These are phyloP conservation scores for Lodderomyces beijingensis DNA, from an alignment of 1,139 yeast species.

Conservation along the genomic window DNA sequence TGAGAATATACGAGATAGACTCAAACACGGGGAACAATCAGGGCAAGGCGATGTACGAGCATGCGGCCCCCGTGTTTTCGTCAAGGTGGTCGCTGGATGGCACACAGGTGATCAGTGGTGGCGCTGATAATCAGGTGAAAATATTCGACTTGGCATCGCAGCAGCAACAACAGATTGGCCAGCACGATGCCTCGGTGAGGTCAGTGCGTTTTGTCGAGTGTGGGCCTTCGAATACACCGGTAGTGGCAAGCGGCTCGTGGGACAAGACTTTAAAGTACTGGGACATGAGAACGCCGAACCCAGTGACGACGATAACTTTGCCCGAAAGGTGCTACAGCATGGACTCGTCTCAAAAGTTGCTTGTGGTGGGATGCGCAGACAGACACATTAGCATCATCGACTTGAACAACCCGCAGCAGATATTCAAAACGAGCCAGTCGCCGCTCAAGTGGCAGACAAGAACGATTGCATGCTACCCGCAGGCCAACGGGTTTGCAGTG, in stretches of 20 bases:
- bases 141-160: conserved; percentile 79
- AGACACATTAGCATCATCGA: conserved; percentile 76
- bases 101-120: conserved; percentile 82
- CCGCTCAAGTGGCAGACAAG: conserved; percentile 93
- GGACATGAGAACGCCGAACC: conserved; percentile 87
- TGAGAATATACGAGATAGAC: conserved; percentile 84
- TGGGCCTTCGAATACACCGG: conserved; percentile 77
- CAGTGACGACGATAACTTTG: conserved; percentile 73
- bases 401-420: conserved; percentile 75
- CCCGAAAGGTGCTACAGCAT: conserved; percentile 91
- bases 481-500: conserved; percentile 87
- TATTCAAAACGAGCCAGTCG: conserved; percentile 71
- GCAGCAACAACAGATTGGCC: conserved; percentile 80
- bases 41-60: conserved; percentile 88
- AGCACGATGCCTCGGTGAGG: conserved; percentile 79
- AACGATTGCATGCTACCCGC: conserved; percentile 75
- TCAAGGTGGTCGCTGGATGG: conserved; percentile 88
- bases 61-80: conserved; percentile 81
- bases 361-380: conserved; percentile 93
- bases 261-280: conserved; percentile 91
- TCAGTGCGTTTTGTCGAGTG: conserved; percentile 74
- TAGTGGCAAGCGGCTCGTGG: conserved; percentile 93
- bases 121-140: conserved; percentile 86
- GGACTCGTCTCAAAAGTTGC: conserved; percentile 76
- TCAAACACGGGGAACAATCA: conserved; percentile 64